phyloP scores from a whole-genome alignment of 2,329 filamentous ascomycete genomes.

The Chrysoporthe austroafricana region DNA sequence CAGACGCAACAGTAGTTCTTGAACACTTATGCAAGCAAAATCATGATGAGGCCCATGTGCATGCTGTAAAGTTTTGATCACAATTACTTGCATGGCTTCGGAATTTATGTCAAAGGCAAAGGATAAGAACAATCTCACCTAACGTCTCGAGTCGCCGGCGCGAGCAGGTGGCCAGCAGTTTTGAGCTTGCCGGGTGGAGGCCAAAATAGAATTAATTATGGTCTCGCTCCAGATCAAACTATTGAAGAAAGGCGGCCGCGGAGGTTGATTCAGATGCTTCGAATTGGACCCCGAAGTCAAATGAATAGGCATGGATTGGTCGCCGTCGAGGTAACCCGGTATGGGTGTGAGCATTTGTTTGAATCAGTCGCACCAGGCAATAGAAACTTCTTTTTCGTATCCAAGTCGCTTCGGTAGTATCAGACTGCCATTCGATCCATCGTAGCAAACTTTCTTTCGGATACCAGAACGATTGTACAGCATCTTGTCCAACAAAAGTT shows the following conservation, averaged over 20 bases:
- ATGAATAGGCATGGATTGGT: not conserved
- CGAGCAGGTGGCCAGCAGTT: not conserved
- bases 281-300: not conserved
- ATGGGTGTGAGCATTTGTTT: not conserved
- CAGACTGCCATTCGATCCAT: not conserved
- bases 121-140: not conserved
- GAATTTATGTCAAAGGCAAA: not conserved
- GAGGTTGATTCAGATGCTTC: not conserved
- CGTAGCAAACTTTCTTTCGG: not conserved
- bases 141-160: too few relatives aligned
- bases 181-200: not conserved
- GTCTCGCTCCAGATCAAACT: not conserved
- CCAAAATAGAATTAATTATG: not conserved
- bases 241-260: too few relatives aligned
- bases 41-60: not conserved
- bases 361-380: not conserved
- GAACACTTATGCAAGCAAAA: not conserved
- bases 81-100: not conserved
- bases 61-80: not conserved
- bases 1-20: not conserved
- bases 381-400: not conserved
- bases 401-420: not conserved
- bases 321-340: too few relatives aligned
- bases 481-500: too few relatives aligned
- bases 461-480: not conserved